Percentiles rank a stretch among this genome's conserved stretches.
Conservation (phyloP, 1,139 yeast species). For the Taphrina confusa region DNA sequence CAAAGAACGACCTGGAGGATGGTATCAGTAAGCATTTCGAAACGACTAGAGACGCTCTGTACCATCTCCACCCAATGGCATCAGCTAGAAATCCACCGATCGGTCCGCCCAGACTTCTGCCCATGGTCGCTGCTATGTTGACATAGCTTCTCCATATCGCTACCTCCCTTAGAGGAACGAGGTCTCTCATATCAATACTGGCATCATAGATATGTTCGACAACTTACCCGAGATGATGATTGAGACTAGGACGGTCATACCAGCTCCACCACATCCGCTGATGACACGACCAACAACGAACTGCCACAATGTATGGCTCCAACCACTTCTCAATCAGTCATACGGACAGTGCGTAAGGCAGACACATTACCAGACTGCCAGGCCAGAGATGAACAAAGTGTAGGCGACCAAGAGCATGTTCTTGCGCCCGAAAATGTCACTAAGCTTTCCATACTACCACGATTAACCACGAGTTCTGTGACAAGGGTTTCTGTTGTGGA, state of each 20-base stretch:
- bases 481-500: background rate
- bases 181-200: background rate
- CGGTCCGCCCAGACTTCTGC: constrained; percentile 25
- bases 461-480: background rate
- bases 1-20: constrained; percentile 14
- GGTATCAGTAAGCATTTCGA: background rate
- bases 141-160: constrained; percentile 31
- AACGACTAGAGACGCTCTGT: background rate
- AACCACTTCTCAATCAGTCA: background rate
- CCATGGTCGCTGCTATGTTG: constrained; percentile 18
- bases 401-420: constrained; percentile 54
- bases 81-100: constrained; percentile 27
- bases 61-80: constrained; percentile 30
- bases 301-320: constrained; percentile 1
- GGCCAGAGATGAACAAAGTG: constrained; percentile 54
- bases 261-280: constrained; percentile 70
- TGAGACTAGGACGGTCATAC: constrained; percentile 59
- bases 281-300: constrained; percentile 66
- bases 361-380: background rate
- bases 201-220: background rate
- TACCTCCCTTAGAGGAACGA: constrained; percentile 18
- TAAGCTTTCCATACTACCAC: constrained; percentile 60
- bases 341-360: background rate
- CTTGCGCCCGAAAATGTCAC: constrained; percentile 65
- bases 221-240: constrained; percentile 49